Conservation (phyloP, 2,329 filamentous ascomycete genomes). For the Hypoxylon sp. region DNA sequence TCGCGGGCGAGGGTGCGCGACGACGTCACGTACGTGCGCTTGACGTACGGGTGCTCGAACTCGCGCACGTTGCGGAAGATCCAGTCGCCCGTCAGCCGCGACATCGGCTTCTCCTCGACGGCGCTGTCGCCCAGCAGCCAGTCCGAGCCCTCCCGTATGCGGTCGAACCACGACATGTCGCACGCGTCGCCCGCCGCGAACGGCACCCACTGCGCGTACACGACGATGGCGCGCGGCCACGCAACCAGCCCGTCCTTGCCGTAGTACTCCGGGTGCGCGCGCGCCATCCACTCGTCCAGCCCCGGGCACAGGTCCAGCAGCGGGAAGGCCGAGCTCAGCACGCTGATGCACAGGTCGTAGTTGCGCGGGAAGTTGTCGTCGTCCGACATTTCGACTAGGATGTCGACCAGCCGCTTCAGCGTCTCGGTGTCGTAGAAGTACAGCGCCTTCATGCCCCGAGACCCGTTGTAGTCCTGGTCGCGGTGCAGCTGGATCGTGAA, state of each 20-base stretch:
- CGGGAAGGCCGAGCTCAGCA: conserved; percentile 52
- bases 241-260: conserved; percentile 47
- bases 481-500: conserved; percentile 57
- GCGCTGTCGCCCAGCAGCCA: conserved; percentile 46
- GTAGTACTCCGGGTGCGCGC: conserved; percentile 48
- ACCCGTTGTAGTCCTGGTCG: conserved; percentile 50
- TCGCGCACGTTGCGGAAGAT: conserved; percentile 56
- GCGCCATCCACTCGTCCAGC: conserved; percentile 48
- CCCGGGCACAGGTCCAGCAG: conserved; percentile 49
- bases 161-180: conserved; percentile 45
- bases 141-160: conserved; percentile 51
- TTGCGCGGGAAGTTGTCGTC: conserved; percentile 53
- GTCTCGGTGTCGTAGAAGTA: conserved; percentile 51
- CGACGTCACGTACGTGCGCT: conserved; percentile 55
- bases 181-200: conserved; percentile 48
- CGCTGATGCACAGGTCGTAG: conserved; percentile 57
- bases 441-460: conserved; percentile 52
- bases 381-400: conserved; percentile 55
- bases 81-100: conserved; percentile 54
- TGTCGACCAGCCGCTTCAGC: conserved; percentile 50
- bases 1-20: conserved; percentile 51
- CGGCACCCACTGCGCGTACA: conserved; percentile 60
- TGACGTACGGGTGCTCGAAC: conserved; percentile 58
- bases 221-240: conserved; percentile 52
- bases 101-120: conserved; percentile 53